A percentile compares a stretch with the other conserved stretches of the same genome.
These are phyloP conservation scores for Stephania cephalantha DNA, from an alignment of 164 flowering plant genomes.

Conservation along the genomic window DNA sequence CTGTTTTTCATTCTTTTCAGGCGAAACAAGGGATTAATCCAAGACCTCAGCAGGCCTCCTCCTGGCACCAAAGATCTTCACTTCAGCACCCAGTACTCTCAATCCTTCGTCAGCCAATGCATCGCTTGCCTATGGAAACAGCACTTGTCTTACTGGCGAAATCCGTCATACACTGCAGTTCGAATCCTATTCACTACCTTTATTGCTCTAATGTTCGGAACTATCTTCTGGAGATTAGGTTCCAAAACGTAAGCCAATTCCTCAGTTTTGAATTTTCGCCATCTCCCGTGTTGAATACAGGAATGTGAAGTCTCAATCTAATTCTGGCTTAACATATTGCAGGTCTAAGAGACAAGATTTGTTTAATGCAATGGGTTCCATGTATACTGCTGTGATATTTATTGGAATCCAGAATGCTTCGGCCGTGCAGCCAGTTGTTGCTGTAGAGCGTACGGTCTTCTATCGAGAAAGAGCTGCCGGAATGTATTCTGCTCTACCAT, in stretches of 20 bases:
- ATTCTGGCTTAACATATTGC: conserved; percentile 1
- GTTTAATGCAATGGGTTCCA: conserved; percentile 57
- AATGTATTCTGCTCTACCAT: conserved; percentile 57
- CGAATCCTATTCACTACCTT: conserved; percentile 41
- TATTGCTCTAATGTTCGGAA: conserved; percentile 44
- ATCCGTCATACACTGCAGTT: conserved; percentile 46
- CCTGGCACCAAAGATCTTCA: conserved; percentile 38
- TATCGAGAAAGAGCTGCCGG: conserved; percentile 60
- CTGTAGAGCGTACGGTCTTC: conserved; percentile 48
- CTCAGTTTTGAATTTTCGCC: neutral
- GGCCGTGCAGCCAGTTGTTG: conserved; percentile 55
- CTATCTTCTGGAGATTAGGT: conserved; percentile 44
- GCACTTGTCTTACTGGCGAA: conserved; percentile 46
- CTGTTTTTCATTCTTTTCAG: conserved; percentile 19
- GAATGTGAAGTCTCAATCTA: neutral
- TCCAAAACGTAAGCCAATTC: conserved; percentile 22
- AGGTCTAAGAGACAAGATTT: conserved; percentile 33
- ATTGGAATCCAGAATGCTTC: conserved; percentile 45
- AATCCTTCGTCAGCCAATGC: conserved; percentile 40
- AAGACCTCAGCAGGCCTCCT: conserved; percentile 36
- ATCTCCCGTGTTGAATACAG: neutral
- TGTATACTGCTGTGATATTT: conserved; percentile 52
- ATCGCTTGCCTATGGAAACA: conserved; percentile 55
- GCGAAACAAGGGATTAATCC: conserved; percentile 45
- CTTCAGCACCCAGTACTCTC: conserved; percentile 40